Percentiles rank a stretch among this genome's conserved stretches.
phyloP scores from a whole-genome alignment of 148 eudicot species.

The Arbutus unedo region DNA sequence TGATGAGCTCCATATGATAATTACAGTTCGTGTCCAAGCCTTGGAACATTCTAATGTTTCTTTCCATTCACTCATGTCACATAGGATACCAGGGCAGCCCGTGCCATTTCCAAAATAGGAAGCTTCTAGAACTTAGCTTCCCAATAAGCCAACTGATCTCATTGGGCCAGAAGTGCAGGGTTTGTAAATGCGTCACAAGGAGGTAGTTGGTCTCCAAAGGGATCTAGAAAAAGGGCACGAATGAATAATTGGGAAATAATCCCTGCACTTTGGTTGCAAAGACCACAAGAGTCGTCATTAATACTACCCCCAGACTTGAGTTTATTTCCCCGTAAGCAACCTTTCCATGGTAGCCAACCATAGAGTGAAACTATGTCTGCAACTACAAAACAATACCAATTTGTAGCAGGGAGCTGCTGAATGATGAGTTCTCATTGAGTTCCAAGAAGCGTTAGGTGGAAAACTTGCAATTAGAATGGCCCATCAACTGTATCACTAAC shows the following conservation, averaged over 20 bases:
- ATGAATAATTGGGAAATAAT: neutral
- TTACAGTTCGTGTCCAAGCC: neutral
- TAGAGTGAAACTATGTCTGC: neutral
- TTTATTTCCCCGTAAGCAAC: neutral
- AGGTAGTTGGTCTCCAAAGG: conserved; percentile 1
- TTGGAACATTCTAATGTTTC: neutral
- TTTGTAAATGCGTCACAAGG: neutral
- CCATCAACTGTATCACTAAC: neutral
- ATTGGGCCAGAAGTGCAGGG: neutral
- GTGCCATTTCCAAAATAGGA: neutral
- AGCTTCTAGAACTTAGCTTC: neutral
- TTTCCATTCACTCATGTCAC: neutral
- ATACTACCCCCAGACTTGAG: neutral
- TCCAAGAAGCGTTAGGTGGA: neutral
- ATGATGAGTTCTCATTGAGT: neutral
- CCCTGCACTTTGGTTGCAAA: neutral
- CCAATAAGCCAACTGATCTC: neutral
- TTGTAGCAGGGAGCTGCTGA: neutral
- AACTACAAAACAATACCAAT: neutral
- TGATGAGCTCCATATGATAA: neutral
- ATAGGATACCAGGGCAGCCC: neutral
- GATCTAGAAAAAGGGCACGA: neutral
- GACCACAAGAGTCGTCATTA: neutral
- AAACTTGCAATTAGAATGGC: neutral
- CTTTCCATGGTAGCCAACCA: neutral